Conservation (phyloP, 2,329 filamentous ascomycete species). For the Botryotinia calthae region DNA sequence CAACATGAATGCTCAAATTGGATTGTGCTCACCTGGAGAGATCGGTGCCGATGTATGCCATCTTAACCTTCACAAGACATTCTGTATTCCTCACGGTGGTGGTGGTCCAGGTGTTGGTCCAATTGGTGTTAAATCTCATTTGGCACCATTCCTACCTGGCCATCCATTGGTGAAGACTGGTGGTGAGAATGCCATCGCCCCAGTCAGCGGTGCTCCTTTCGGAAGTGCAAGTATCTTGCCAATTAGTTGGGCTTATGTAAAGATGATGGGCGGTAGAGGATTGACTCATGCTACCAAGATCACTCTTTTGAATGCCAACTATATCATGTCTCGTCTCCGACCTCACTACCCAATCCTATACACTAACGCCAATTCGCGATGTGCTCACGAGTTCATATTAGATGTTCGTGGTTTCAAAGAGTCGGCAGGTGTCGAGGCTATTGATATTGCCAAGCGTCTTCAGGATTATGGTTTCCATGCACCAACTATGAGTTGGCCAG, state of each 20-base stretch:
- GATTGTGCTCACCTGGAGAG: conserved; percentile 88
- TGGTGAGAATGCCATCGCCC: conserved; percentile 58
- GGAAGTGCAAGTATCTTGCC: conserved; percentile 90
- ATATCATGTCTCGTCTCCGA: conserved; percentile 83
- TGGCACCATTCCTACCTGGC: conserved; percentile 69
- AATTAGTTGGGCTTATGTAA: conserved; percentile 94
- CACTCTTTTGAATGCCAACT: conserved; percentile 95
- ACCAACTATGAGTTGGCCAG: conserved; percentile 95
- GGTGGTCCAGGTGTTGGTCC: conserved; percentile 92
- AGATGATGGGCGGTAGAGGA: conserved; percentile 83
- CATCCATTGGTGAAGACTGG: conserved; percentile 61
- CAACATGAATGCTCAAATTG: conserved; percentile 98
- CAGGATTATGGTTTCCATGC: conserved; percentile 98
- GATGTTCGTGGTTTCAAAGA: conserved; percentile 84
- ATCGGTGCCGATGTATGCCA: conserved; percentile 97
- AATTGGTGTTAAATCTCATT: conserved; percentile 83
- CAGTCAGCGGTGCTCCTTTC: conserved; percentile 78
- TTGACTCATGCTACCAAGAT: conserved; percentile 88
- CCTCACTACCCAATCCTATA: conserved; percentile 90
- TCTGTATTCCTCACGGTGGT: conserved; percentile 95
- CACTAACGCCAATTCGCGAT: conserved; percentile 82
- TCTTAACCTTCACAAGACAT: conserved; percentile 97
- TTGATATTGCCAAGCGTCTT: conserved; percentile 93
- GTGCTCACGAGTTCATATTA: conserved; percentile 96
- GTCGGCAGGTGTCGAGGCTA: conserved; percentile 78